Base-by-base conservation (phyloP, 805 yeast species). In the Wickerhamiella domercqiae region DNA sequence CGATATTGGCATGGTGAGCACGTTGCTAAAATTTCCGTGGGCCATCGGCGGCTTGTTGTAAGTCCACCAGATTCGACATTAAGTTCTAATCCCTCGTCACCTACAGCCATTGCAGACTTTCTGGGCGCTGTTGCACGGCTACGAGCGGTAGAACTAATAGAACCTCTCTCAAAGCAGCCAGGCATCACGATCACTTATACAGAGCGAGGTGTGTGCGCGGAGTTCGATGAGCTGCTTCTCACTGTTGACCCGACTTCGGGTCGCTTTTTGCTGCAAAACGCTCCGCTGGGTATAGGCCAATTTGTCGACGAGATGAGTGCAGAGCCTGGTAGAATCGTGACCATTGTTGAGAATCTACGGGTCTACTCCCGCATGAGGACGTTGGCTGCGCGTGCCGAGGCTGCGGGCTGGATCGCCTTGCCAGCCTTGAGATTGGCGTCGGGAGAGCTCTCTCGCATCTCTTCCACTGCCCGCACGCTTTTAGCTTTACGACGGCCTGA, bases 331-430 rank as follows among this genome's bases (percentile, higher is more conserved):
- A 28, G 16, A 28, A 7, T 28, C 6, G 18, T 21, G 20, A 21
- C 33, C 7, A 16, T 14, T 6, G n/a, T 30, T 16, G 33, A 13
- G 21, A 64, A 60, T 28, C 56, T 77, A 34, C 61, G 74, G 33
- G 53, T 70, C 25, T 63, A 67, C 3, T 63, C 66, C 38, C 61
- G 62, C 39, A 59, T 63, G 32, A 78, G 75, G 40, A 59, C 75
- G 21, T 57, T 69, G 9, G 66, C 71, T 6, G 38, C 37, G 13
- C 64, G 75, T 42, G 66, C 81, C 38, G 61, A 64, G 26, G 76
- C 81, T 0, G 68, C 75, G 0, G 80, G 76, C 21, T 80, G 90
- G 90, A 64, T 71, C 4, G 60, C 63, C n/a, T 70, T 70, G 45
- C 71, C 68, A 29, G 64, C 70, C 29, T 63, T 78, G 34, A 62